Conservation (phyloP, 306 rosid genomes). For the Lathyrus aphaca region DNA sequence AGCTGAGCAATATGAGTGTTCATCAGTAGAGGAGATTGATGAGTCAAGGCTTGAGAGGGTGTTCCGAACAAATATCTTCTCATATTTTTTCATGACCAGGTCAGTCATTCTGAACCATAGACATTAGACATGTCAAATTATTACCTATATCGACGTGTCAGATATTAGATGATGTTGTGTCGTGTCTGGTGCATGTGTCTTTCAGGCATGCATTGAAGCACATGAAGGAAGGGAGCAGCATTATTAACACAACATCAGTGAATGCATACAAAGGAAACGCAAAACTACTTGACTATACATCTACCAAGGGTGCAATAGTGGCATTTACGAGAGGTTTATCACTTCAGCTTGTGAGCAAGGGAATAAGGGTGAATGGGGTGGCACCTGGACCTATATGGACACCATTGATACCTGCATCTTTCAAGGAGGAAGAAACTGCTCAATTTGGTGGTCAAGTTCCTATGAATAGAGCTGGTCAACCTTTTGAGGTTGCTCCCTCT, state of each 20-base stretch:
- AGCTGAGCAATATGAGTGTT: conserved; percentile 71
- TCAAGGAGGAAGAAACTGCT: conserved; percentile 51
- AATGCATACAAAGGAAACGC: conserved; percentile 66
- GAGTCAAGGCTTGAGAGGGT: conserved; percentile 78
- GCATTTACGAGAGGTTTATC: conserved; percentile 74
- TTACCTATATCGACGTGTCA: neutral
- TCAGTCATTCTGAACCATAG: neutral
- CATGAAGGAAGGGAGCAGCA: conserved; percentile 79
- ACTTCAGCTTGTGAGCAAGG: conserved; percentile 59
- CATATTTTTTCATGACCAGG: conserved; percentile 73
- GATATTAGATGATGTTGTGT: no score
- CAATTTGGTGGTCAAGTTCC: conserved; percentile 61
- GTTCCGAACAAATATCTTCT: conserved; percentile 73
- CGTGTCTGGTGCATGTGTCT: neutral
- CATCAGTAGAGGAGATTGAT: conserved; percentile 72
- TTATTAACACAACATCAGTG: conserved; percentile 78
- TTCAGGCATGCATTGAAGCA: conserved; percentile 78
- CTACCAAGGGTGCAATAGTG: conserved; percentile 81
- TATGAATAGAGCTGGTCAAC: conserved; percentile 85
- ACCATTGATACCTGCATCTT: conserved; percentile 66
- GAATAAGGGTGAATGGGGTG: conserved; percentile 81
- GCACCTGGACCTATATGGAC: conserved; percentile 93
- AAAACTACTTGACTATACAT: conserved; percentile 60
- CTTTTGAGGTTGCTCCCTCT: conserved; percentile 77
- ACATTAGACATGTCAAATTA: neutral